Conservation (phyloP, 2,329 filamentous ascomycete genomes). For the Scedosporium dehoogii region DNA sequence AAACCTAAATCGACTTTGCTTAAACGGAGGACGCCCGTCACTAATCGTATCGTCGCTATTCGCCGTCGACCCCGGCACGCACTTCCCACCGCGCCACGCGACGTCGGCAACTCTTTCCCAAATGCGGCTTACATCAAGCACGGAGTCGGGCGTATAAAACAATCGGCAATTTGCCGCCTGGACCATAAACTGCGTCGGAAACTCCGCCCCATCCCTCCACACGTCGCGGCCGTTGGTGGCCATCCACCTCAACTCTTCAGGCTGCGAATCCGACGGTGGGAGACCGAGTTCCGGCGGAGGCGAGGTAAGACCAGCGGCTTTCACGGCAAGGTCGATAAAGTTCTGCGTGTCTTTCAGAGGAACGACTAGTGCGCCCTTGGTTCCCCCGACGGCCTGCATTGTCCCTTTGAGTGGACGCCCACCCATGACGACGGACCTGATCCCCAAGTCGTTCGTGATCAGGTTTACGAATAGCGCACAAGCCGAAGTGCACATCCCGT, state of each 20-base stretch:
- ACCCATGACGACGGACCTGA: slow-evolving; percentile 38
- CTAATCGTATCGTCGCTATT: not conserved
- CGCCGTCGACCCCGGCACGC: slow-evolving; percentile 20
- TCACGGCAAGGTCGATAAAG: too few relatives aligned
- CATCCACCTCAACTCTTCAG: not conserved
- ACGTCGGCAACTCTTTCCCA: slow-evolving; percentile 37
- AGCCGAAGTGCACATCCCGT: slow-evolving; percentile 14
- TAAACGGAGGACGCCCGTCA: not conserved
- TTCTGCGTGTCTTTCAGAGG: too few relatives aligned
- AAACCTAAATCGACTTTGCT: not conserved
- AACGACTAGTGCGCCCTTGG: slow-evolving; percentile 26
- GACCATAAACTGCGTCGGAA: slow-evolving; percentile 49
- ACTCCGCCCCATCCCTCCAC: slow-evolving; percentile 11
- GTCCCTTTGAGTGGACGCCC: slow-evolving; percentile 42
- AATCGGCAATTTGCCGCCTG: slow-evolving; percentile 51
- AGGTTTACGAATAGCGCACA: slow-evolving; percentile 12
- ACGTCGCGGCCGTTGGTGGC: not conserved
- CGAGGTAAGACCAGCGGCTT: too few relatives aligned
- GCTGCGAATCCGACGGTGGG: not conserved
- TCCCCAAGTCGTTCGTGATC: not conserved
- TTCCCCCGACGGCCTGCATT: slow-evolving; percentile 58
- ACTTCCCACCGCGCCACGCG: slow-evolving; percentile 29
- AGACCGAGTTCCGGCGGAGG: too few relatives aligned
- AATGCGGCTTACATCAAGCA: slow-evolving; percentile 35
- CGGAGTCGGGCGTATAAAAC: slow-evolving; percentile 46